Evolutionary conservation across 2,329 filamentous ascomycete genomes (phyloP).

Genomic region (Elsinoe necatrix): DNA sequence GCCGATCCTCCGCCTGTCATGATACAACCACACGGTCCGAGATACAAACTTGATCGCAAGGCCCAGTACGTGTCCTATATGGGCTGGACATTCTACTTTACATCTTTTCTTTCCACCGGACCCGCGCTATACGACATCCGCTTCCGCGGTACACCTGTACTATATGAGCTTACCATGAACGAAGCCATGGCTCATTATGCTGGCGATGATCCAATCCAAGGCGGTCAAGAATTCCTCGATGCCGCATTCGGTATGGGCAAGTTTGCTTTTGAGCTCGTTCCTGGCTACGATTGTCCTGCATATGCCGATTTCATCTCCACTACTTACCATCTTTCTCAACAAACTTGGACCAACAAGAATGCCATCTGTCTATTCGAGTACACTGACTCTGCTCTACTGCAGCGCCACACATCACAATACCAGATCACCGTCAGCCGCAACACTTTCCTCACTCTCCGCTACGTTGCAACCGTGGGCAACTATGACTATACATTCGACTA

Average conservation of each 20-base stretch:
- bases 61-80: slow-evolving; percentile 45
- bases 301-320: slow-evolving; percentile 46
- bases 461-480: slow-evolving; percentile 46
- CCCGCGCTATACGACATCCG: slow-evolving; percentile 43
- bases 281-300: slow-evolving; percentile 47
- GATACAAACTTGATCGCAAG: slow-evolving; percentile 36
- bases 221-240: slow-evolving; percentile 26
- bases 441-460: slow-evolving; percentile 37
- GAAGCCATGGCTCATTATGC: slow-evolving; percentile 48
- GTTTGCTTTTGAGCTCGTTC: slow-evolving; percentile 40
- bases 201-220: slow-evolving; percentile 41
- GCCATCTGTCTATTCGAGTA: slow-evolving; percentile 51
- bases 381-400: slow-evolving; percentile 42
- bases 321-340: slow-evolving; percentile 36
- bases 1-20: slow-evolving; percentile 42
- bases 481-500: slow-evolving; percentile 49
- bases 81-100: slow-evolving; percentile 46
- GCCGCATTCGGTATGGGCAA: slow-evolving; percentile 36
- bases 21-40: slow-evolving; percentile 33
- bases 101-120: slow-evolving; percentile 38
- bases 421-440: slow-evolving; percentile 42
- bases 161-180: slow-evolving; percentile 47
- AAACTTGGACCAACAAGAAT: slow-evolving; percentile 38
- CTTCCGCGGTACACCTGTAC: slow-evolving; percentile 43
- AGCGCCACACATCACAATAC: slow-evolving; percentile 38